Conservation (phyloP, 768 basidiomycete genomes). For the Pleurotus cornucopiae region DNA sequence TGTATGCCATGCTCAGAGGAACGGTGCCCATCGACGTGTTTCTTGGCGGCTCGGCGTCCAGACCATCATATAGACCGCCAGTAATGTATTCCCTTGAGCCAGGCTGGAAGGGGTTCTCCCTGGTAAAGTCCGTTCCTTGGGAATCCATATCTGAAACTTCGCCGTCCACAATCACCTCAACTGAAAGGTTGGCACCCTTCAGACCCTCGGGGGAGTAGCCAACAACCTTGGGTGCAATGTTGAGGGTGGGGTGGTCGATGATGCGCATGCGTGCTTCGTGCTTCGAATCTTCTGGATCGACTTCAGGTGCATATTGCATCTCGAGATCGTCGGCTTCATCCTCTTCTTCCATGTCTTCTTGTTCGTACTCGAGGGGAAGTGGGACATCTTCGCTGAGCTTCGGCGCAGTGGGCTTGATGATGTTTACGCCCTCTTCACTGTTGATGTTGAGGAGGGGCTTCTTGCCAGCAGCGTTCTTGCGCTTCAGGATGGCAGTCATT, state of each 20-base stretch:
- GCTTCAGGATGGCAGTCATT: conserved; percentile 24
- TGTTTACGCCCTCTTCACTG: conserved; percentile 24
- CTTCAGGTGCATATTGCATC: not conserved
- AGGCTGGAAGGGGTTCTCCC: conserved; percentile 41
- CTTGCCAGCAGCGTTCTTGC: conserved; percentile 9
- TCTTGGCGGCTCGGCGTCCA: not conserved
- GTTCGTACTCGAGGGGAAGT: conserved; percentile 1
- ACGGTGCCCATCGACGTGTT: not conserved
- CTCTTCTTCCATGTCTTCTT: not conserved
- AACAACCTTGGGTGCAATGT: conserved; percentile 39
- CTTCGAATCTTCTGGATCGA: conserved; percentile 7
- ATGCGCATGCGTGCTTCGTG: conserved; percentile 27
- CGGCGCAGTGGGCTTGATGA: conserved; percentile 3
- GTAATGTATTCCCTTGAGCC: conserved; percentile 45
- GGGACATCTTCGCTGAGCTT: conserved; percentile 10
- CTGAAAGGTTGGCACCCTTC: conserved; percentile 28
- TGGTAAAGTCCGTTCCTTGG: conserved; percentile 20
- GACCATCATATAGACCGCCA: not conserved
- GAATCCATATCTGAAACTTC: conserved; percentile 3
- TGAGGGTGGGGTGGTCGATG: conserved; percentile 23
- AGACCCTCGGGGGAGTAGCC: conserved; percentile 34
- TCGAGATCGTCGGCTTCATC: not conserved
- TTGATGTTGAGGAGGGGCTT: conserved; percentile 23
- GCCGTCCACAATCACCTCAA: conserved; percentile 25
- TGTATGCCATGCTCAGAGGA: conserved; percentile 1